phyloP scores from a whole-genome alignment of 208 protist genomes.

The Acanthamoeba healyi region DNA sequence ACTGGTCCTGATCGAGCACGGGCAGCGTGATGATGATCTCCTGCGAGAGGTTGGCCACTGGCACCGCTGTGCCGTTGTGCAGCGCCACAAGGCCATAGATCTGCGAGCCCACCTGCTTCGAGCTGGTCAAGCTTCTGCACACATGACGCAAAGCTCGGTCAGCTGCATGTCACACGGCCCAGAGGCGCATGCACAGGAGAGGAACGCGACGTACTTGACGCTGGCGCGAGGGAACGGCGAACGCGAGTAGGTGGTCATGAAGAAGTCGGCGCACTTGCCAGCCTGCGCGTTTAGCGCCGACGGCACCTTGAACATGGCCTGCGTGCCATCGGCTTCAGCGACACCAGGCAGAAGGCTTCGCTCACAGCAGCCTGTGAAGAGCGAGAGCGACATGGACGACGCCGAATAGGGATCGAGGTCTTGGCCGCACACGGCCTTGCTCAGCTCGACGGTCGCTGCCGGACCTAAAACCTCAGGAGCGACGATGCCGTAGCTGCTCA shows the following conservation, averaged over 20 bases:
- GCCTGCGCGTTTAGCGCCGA: neutral
- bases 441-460: neutral
- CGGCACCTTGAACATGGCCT: neutral
- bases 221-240: neutral
- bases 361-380: neutral
- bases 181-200: no score
- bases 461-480: neutral
- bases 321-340: neutral
- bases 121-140: no score
- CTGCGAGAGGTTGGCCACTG: neutral
- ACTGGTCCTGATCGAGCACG: neutral
- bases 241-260: neutral
- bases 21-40: slow-evolving; percentile 16
- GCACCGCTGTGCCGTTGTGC: neutral
- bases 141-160: no score
- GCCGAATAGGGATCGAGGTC: neutral
- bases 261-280: slow-evolving; percentile 1
- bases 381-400: neutral
- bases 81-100: neutral
- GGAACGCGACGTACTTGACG: neutral
- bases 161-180: no score
- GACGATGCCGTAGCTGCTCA: neutral
- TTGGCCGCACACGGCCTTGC: slow-evolving; percentile 31
- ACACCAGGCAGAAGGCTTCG: neutral
- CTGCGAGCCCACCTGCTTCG: neutral